Percentiles rank a stretch among this genome's conserved stretches.
These are phyloP conservation scores for Przewalskia tangutica DNA, from an alignment of 257 asterid species.

Conservation along the genomic window DNA sequence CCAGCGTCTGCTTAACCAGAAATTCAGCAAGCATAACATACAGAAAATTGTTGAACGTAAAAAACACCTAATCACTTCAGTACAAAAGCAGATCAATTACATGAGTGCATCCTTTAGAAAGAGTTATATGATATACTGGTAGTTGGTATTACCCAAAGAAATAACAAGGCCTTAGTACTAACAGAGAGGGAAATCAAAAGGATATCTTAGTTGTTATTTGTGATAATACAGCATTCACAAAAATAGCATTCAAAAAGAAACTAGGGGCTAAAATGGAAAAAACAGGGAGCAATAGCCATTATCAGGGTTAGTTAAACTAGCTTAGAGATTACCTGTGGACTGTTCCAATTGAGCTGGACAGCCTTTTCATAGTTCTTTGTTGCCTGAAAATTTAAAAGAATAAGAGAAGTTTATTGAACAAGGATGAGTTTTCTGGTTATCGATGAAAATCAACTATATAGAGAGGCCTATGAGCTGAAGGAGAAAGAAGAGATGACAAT, in stretches of 20 bases:
- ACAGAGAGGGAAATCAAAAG: not conserved
- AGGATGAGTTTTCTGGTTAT: not conserved
- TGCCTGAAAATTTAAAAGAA: conserved; percentile 54
- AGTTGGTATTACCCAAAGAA: not conserved
- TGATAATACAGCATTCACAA: not conserved
- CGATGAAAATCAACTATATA: not conserved
- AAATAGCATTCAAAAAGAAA: not conserved
- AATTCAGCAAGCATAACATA: not conserved
- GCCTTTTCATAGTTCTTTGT: conserved; percentile 90
- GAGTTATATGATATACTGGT: not conserved
- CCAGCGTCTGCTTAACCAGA: not conserved
- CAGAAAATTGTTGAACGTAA: not conserved
- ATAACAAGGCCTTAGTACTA: not conserved
- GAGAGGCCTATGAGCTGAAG: not conserved
- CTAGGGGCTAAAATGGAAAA: not conserved
- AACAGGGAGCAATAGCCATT: not conserved
- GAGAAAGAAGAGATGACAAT: not conserved
- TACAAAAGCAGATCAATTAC: not conserved
- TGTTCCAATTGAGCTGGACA: conserved; percentile 97
- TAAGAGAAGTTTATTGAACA: conserved; percentile 1
- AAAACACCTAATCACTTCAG: not conserved
- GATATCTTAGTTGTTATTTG: not conserved
- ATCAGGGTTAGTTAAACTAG: conserved; percentile 5
- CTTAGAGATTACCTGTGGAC: conserved; percentile 76
- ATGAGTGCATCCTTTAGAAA: not conserved